A percentile compares a stretch with the other conserved stretches of the same genome.
Evolutionary conservation across 192 early-diverging fungal genomes (phyloP).

Genomic region (Jimgerdemannia flammicorona): DNA sequence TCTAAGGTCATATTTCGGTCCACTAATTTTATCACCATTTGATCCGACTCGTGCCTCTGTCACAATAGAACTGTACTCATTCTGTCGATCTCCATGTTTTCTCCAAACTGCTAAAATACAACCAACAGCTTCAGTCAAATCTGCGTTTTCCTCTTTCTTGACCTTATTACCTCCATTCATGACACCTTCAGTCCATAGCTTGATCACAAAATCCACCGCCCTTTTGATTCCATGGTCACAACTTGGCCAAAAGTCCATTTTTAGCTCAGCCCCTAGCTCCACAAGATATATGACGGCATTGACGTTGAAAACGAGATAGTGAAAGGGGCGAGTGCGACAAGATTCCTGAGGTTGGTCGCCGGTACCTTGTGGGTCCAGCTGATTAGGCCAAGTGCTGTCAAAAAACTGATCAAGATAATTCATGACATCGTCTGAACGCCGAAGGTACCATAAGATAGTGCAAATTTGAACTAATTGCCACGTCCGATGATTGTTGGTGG

Average conservation of each 20-base stretch:
- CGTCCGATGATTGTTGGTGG: slow-evolving; percentile 27
- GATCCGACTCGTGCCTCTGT: not conserved
- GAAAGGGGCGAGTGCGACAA: slow-evolving; percentile 24
- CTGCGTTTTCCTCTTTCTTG: slow-evolving; percentile 10
- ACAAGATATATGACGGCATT: slow-evolving; percentile 25
- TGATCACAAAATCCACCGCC: slow-evolving; percentile 17
- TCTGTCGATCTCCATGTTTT: slow-evolving; percentile 9
- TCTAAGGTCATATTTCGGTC: not conserved
- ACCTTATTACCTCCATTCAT: not conserved
- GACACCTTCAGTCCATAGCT: not conserved
- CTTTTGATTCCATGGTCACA: slow-evolving; percentile 8
- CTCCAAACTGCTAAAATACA: slow-evolving; percentile 11
- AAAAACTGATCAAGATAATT: slow-evolving; percentile 15
- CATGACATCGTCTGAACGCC: slow-evolving; percentile 8
- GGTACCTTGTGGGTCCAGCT: slow-evolving; percentile 10
- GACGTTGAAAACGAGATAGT: slow-evolving; percentile 33
- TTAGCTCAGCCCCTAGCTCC: not conserved
- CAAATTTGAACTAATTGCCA: slow-evolving; percentile 31
- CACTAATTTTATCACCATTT: not conserved
- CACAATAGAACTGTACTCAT: slow-evolving; percentile 7
- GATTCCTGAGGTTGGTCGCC: slow-evolving; percentile 34
- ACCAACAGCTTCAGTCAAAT: slow-evolving; percentile 14
- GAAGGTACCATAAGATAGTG: slow-evolving; percentile 19
- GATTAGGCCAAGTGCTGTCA: slow-evolving; percentile 2
- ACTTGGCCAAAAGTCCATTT: not conserved